Evolutionary conservation across 768 basidiomycete genomes (phyloP), one percentile per base, ranked within the genome.

Genomic region (Termitomyces sp.): DNA sequence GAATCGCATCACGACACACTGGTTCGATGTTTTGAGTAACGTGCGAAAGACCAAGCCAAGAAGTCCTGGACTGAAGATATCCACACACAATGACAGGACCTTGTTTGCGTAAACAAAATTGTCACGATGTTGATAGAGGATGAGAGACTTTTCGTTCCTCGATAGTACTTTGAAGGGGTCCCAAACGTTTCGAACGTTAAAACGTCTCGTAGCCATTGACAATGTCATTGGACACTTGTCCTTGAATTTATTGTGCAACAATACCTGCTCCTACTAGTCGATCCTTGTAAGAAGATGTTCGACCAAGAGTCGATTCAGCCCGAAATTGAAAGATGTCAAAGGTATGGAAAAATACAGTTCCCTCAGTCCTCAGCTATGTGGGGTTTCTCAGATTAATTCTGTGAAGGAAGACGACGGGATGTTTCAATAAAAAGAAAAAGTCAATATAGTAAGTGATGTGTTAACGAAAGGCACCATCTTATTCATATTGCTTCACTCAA

Each of bases 11-110:
- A 8, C 26, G 12, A 32, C 47, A 48, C 32, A 48, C 47, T 10
- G 14, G 0, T 8, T 48, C 47, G 6, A 18, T 30, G n/a, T 2
- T 33, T 20, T 20, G 18, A 49, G n/a, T n/a, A n/a, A n/a, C n/a
- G n/a, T n/a, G n/a, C n/a, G n/a, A n/a, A n/a, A n/a, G n/a, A n/a
- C 59, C 4, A 62, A 44, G 48, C 67, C 66, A 30, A 71, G 58
- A n/a, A 71, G 60, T 49, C 65, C 61, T 9, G 64, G 62, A 12
- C 56, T 64, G 35, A 69, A 40, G 18, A 52, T 46, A 9, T 60
- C 26, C 4, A 26, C 26, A 18, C 64, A 66, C 2, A 66, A 49
- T 7, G 67, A 67, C 3, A 71, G 62, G 40, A 52, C 53, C 30
- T 64, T 54, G 20, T 66, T 65, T 16, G 58, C 60, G n/a, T 65